Evolutionary conservation across 2,329 filamentous ascomycete genomes (phyloP), one percentile per base, ranked within the genome.

Genomic region (Apiospora phragmitis): DNA sequence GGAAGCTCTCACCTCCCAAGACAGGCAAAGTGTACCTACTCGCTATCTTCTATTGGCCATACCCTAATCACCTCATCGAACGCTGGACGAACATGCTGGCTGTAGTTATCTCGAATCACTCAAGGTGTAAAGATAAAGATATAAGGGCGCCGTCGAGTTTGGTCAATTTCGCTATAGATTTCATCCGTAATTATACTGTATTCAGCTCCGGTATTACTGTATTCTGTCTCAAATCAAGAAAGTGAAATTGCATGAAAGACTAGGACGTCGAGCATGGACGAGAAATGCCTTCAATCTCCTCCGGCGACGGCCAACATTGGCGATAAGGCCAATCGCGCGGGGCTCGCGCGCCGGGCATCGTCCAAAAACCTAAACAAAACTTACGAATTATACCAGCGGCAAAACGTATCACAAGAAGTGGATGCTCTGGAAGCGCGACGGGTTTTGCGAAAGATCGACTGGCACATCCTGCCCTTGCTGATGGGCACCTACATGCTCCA

Each of bases 401-500:
- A 76, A 6, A 69, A 73, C 7, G 75, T 73, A 26, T 47, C 76
- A 7, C 75, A 78, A 1, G 75, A 73, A 59, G 75, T 73, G 7
- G 72, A 74, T 35, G 72, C 69, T 12, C 69, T 68, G 4, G 79
- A 81, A 70, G 72, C 73, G 65, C 79, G 77, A 69, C 75, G 72
- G 14, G 75, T 77, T 16, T 66, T 80, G 67, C 76, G 78, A 41
- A 80, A 80, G 70, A 79, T 80, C 70, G 79, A 80, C 72, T 70
- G 72, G 65, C 77, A 73, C 21, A 68, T 80, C 43, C 73, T 80
- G 21, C 74, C 78, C 6, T 70, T 79, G 26, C 73, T 80, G 24
- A 77, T 80, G 72, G 69, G 77, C 45, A 78, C 78, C 8, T 80
- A 80, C 67, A 73, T 80, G 70, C 73, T 80, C 8, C 79, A 80